Percentiles rank a stretch among this genome's conserved stretches.
Conservation (phyloP, 148 eudicot genomes). For the Arctostaphylos glauca region DNA sequence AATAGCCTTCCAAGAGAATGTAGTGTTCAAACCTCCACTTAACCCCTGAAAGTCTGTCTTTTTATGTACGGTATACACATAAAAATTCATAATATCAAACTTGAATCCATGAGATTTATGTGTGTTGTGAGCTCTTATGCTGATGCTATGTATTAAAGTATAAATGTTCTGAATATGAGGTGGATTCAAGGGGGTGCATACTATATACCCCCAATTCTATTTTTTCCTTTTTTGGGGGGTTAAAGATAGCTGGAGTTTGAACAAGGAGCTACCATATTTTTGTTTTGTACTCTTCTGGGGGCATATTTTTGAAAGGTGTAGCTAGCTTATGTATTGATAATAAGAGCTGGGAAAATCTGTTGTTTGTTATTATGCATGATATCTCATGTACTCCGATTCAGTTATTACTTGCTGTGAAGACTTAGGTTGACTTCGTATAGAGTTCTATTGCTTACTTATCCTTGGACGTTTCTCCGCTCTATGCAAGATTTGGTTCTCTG, state of each 20-base stretch:
- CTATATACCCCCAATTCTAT: too few species aligned
- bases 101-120: too few species aligned
- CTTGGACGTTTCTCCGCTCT: conserved; percentile 3
- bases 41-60: not conserved
- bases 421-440: not conserved
- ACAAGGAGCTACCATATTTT: not conserved
- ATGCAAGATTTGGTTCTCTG: conserved; percentile 70
- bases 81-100: too few species aligned
- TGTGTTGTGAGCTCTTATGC: too few species aligned
- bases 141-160: too few species aligned
- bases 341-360: not conserved
- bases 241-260: not conserved
- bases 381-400: not conserved
- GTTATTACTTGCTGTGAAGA: not conserved
- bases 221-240: too few species aligned
- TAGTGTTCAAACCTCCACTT: not conserved
- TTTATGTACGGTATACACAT: not conserved
- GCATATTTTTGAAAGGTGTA: not conserved
- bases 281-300: not conserved
- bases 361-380: conserved; percentile 2
- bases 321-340: not conserved
- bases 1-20: not conserved
- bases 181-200: too few species aligned
- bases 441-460: not conserved
- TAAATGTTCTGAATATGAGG: too few species aligned